Evolutionary conservation across 2,329 filamentous ascomycete genomes (phyloP).

Genomic region (Penicillium sp.): DNA sequence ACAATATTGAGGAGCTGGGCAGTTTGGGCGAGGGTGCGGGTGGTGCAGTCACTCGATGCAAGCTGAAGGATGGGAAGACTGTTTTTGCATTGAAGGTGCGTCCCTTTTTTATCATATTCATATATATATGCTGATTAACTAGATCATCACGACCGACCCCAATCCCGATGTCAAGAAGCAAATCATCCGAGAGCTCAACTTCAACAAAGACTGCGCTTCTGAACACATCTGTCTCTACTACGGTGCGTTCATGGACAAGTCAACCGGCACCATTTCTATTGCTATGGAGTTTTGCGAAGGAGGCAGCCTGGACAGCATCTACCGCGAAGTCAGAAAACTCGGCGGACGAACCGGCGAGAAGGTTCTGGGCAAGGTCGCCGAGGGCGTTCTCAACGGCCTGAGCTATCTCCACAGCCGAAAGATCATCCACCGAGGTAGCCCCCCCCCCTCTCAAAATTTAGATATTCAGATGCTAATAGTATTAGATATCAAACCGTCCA

Average conservation of each 20-base stretch:
- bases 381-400: slow-evolving; percentile 87
- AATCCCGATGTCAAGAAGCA: slow-evolving; percentile 98
- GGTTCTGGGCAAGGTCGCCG: slow-evolving; percentile 92
- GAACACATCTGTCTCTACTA: slow-evolving; percentile 98
- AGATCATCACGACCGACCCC: slow-evolving; percentile 98
- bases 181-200: slow-evolving; percentile 90
- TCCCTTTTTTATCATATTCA: background rate
- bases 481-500: slow-evolving; percentile 91
- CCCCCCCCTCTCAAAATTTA: slow-evolving; percentile 1
- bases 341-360: slow-evolving; percentile 95
- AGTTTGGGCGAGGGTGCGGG: slow-evolving; percentile 92
- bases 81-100: slow-evolving; percentile 91
- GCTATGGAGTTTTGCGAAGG: slow-evolving; percentile 99
- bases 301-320: slow-evolving; percentile 92
- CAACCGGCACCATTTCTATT: slow-evolving; percentile 95
- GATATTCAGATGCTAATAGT: background rate
- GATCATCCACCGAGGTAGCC: slow-evolving; percentile 79
- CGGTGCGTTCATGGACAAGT: slow-evolving; percentile 91
- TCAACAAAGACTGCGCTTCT: slow-evolving; percentile 96
- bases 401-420: slow-evolving; percentile 94
- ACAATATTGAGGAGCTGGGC: slow-evolving; percentile 81
- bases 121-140: slow-evolving; percentile 14
- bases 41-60: slow-evolving; percentile 88
- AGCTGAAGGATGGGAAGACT: slow-evolving; percentile 85
- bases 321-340: slow-evolving; percentile 93